These are phyloP conservation scores for Inosperma sp. DNA, from an alignment of 768 basidiomycete genomes.

Conservation along the genomic window DNA sequence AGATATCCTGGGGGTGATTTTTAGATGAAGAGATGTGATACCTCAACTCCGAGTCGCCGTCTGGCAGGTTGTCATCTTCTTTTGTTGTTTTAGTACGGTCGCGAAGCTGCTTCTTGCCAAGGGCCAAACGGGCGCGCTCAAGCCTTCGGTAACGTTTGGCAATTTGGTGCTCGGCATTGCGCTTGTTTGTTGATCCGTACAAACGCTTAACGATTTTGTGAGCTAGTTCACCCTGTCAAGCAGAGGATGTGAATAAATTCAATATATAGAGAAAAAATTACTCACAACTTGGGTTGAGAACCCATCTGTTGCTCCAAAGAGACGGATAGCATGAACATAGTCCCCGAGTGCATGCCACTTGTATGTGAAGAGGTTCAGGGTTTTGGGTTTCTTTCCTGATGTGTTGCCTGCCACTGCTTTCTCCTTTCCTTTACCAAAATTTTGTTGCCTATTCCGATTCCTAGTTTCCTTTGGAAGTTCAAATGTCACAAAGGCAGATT, in stretches of 20 bases:
- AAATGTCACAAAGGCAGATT: slow-evolving; percentile 21
- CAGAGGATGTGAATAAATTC: neutral
- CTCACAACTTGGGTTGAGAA: slow-evolving; percentile 36
- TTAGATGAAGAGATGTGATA: neutral
- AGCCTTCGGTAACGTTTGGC: neutral
- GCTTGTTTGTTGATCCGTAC: slow-evolving; percentile 12
- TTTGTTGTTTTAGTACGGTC: neutral
- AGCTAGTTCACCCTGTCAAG: too few relatives aligned
- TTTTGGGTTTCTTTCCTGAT: slow-evolving; percentile 5
- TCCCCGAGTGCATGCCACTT: too few relatives aligned
- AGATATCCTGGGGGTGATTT: too few relatives aligned
- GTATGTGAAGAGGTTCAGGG: too few relatives aligned
- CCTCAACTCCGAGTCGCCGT: neutral
- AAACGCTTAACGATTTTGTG: too few relatives aligned
- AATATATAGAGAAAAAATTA: slow-evolving; percentile 2
- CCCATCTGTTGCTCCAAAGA: slow-evolving; percentile 30
- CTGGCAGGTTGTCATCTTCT: neutral
- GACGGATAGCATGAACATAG: slow-evolving; percentile 21
- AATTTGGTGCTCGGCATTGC: too few relatives aligned
- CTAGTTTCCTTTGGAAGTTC: slow-evolving; percentile 35
- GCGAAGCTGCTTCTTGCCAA: too few relatives aligned
- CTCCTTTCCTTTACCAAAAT: too few relatives aligned
- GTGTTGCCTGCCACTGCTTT: too few relatives aligned
- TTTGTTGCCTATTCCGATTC: slow-evolving; percentile 23
- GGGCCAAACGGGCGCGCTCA: neutral